These are phyloP conservation scores for Cercophora samala DNA, from an alignment of 495 filamentous ascomycete genomes.

Conservation along the genomic window DNA sequence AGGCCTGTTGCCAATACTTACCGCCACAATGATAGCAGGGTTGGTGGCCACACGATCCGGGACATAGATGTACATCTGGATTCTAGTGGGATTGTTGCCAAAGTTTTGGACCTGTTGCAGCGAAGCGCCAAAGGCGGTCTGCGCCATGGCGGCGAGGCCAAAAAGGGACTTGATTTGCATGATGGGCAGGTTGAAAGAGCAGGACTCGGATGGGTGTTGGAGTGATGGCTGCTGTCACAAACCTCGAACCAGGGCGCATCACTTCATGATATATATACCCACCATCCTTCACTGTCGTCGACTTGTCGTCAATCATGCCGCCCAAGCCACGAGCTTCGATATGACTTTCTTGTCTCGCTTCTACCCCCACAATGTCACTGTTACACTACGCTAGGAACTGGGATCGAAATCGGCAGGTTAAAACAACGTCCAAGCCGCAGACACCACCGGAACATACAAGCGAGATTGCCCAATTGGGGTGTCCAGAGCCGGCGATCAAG, in stretches of 20 bases:
- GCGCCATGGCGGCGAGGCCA: slow-evolving; percentile 24
- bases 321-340: background rate
- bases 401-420: slow-evolving; percentile 14
- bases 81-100: slow-evolving; percentile 37
- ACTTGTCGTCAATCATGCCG: background rate
- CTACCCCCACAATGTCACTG: slow-evolving; percentile 7
- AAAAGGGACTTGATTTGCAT: slow-evolving; percentile 23
- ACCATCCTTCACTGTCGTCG: background rate
- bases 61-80: slow-evolving; percentile 42
- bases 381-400: slow-evolving; percentile 8
- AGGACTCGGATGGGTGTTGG: background rate
- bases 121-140: slow-evolving; percentile 29
- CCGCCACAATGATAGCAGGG: slow-evolving; percentile 36
- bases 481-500: background rate
- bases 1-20: slow-evolving; percentile 10
- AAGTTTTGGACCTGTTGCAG: slow-evolving; percentile 38
- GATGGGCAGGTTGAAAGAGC: background rate
- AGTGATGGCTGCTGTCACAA: background rate
- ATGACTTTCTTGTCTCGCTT: background rate
- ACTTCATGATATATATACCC: background rate
- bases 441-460: background rate
- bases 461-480: slow-evolving; percentile 7
- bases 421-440: background rate
- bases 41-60: slow-evolving; percentile 39
- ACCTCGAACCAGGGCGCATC: background rate